phyloP scores from a whole-genome alignment of 306 rosid species.

The Cucurbita pepo region DNA sequence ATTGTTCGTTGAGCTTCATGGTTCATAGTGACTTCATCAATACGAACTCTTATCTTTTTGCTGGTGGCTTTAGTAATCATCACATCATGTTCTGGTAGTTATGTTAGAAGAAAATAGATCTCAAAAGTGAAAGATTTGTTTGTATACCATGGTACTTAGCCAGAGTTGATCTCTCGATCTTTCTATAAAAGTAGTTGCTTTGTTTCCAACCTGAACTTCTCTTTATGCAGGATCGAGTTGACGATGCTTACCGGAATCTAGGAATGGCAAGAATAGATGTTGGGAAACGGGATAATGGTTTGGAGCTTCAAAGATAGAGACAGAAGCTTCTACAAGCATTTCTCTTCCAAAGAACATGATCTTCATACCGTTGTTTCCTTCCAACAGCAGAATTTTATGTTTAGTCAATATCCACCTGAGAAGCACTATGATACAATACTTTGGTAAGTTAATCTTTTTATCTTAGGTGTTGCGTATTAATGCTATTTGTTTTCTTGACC shows the following conservation, averaged over 20 bases:
- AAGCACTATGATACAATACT: constrained; percentile 62
- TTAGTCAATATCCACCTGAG: constrained; percentile 24
- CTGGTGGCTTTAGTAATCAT: background rate
- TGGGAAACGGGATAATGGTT: constrained; percentile 18
- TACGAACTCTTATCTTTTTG: background rate
- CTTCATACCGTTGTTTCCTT: constrained; percentile 46
- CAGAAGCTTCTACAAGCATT: constrained; percentile 16
- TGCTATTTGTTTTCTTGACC: background rate
- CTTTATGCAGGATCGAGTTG: constrained; percentile 41
- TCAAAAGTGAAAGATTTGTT: background rate
- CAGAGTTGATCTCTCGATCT: background rate
- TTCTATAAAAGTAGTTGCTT: background rate
- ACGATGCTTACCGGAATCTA: constrained; percentile 63
- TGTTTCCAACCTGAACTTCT: background rate
- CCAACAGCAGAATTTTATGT: constrained; percentile 54
- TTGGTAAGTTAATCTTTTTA: constrained; percentile 32
- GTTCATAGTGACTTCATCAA: background rate
- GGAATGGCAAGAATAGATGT: constrained; percentile 25
- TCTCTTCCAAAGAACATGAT: constrained; percentile 19
- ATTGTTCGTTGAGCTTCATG: background rate
- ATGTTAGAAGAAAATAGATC: background rate
- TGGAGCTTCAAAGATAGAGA: constrained; percentile 19
- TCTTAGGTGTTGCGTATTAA: background rate
- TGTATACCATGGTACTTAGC: background rate
- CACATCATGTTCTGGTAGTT: background rate